Base-by-base conservation (phyloP, 371 early-diverging fungal genomes). In the Actinomortierella ambigua region DNA sequence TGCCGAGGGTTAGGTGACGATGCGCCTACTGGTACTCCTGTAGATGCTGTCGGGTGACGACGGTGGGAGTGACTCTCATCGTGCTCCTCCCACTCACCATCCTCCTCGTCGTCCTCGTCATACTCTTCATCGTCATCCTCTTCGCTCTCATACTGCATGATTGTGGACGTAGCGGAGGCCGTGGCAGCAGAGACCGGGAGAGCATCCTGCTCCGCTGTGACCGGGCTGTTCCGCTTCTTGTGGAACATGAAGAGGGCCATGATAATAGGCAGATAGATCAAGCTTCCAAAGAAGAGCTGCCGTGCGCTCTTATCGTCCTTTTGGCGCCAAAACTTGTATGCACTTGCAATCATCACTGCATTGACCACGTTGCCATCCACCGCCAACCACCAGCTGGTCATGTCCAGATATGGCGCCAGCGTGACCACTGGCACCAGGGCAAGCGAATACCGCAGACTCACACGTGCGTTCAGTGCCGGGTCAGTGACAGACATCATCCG, bases 401-500 rank as follows among this genome's bases (percentile, higher is more conserved):
- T 70, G 44, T 87, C 96, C 24, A 93, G 59, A 29, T 82, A 82
- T 0, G 93, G 88, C n/a, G 87, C 77, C 24, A 79, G 54, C 15
- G 79, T 77, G 27, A 85, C 85, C 1, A 98, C 61, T 0, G 97
- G 97, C n/a, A 95, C 82, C 87, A 98, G 80, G 24, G 86, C 82
- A n/a, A 94, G 64, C 34, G 90, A 77, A 70, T 97, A 91, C 20
- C 96, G 84, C 34, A 98, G 76, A 5, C 95, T 84, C 1, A 96
- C 95, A 14, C 95, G 85, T 0, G 91, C 93, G 59, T 95, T 97
- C 27, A 98, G 82, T 18, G 83, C 83, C 5, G 98, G 97, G 62
- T 93, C 87, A 0, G 89, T 89, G 0, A 95, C 94, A 1, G 92
- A 83, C 91, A 92, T 93, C 98, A 98, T 98, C 7, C 90, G 85